Evolutionary conservation across 768 basidiomycete genomes (phyloP).

Genomic region (Tylopilus rubrobrunneus): DNA sequence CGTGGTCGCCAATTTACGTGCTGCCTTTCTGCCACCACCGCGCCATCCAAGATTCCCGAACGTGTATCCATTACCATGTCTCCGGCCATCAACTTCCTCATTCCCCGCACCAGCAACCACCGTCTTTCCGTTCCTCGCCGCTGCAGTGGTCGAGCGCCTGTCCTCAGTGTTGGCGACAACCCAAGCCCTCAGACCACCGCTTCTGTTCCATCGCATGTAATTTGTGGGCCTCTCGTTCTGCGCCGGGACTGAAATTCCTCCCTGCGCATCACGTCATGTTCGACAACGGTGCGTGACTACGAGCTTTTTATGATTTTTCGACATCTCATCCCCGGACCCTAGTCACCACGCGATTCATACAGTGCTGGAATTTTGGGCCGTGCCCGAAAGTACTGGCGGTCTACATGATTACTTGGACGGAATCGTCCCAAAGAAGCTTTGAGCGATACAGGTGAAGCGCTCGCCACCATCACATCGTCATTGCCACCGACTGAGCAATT

Average conservation of each 20-base stretch:
- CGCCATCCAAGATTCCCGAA: neutral
- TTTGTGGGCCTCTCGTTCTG: slow-evolving; percentile 7
- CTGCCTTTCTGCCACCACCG: neutral
- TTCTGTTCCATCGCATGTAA: slow-evolving; percentile 20
- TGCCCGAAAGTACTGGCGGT: slow-evolving; percentile 15
- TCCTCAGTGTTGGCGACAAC: slow-evolving; percentile 13
- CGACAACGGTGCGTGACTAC: slow-evolving; percentile 2
- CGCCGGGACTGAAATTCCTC: slow-evolving; percentile 17
- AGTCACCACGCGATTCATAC: slow-evolving; percentile 14
- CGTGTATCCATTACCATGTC: neutral
- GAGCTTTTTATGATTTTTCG: neutral
- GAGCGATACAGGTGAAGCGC: slow-evolving; percentile 14
- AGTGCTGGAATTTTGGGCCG: slow-evolving; percentile 4
- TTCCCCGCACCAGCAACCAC: neutral
- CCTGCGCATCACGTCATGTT: slow-evolving; percentile 4
- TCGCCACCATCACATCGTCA: neutral
- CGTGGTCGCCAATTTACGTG: neutral
- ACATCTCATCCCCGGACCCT: neutral
- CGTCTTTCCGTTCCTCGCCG: neutral
- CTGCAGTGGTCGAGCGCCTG: slow-evolving; percentile 4
- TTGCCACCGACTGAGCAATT: neutral
- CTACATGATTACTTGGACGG: slow-evolving; percentile 22
- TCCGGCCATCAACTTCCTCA: neutral
- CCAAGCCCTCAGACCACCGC: slow-evolving; percentile 12
- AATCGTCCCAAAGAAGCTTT: slow-evolving; percentile 7